Base-by-base conservation (phyloP, 2,329 filamentous ascomycete species). In the Aspergillus caelatus region DNA sequence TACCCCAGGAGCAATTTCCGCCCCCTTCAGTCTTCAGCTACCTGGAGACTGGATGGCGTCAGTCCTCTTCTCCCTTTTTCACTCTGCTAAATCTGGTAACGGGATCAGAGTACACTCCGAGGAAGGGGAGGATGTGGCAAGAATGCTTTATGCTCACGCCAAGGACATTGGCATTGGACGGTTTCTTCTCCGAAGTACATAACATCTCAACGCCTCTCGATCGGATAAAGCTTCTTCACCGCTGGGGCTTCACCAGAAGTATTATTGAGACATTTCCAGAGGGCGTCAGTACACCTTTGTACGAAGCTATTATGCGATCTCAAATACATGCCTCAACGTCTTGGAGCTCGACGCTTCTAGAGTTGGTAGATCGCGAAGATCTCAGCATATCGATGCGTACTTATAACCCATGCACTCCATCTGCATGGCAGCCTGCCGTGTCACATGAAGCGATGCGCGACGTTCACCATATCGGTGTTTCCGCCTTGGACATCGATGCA, bases 251-350 rank as follows among this genome's bases (percentile, higher is more conserved):
- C 54, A 77, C 76, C 26, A 70, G 73, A 11, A 82, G 85, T 28
- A 81, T 94, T 56, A 84, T 98, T 19, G 92, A 96, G 66, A 93
- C 91, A 0, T 81, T 98, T 1, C 94, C 95, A 1, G 93, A 96
- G 76, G 89, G 92, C 30, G 84, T 97, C n/a, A 85, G 91, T 60
- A 87, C 90, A 2, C 91, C 92, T 0, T 82, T 98, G 16, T 90
- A 91, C 73, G 94, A 98, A 78, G 89, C 90, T 6, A 93, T 98
- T 46, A 86, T 89, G n/a, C 85, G 88, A 66, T 96, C 92, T 68
- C 94, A 97, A 75, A 86, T 88, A n/a, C 86, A 88, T 64, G 94
- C 94, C 21, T 92, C 93, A 11, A 85, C 89, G 0, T 86, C 85
- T 1, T 98, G 94, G 93, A 84, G 86, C 16, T 84, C 84, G 48